These are phyloP conservation scores for Tetraselmis chui DNA, from an alignment of 139 green algal species.

Conservation along the genomic window DNA sequence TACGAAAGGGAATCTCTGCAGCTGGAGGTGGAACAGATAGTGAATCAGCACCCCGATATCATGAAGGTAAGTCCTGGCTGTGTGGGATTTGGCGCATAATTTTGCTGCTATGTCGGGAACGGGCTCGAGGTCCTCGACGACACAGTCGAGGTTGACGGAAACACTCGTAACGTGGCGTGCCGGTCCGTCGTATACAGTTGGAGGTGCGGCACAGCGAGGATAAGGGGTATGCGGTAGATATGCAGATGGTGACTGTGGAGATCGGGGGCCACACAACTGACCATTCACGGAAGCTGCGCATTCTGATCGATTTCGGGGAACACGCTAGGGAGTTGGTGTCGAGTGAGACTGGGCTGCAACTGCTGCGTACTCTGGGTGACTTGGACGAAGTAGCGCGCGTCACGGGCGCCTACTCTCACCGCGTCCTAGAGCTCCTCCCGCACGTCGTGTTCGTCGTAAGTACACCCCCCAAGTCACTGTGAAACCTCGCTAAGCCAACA, in stretches of 20 bases:
- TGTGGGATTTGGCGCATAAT: neutral
- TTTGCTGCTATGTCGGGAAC: too few species aligned
- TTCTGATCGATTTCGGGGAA: slow-evolving; percentile 82
- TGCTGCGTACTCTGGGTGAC: slow-evolving; percentile 63
- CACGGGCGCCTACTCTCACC: neutral
- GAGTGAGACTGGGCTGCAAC: slow-evolving; percentile 63
- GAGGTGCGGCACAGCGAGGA: neutral
- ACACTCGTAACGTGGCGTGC: slow-evolving; percentile 28
- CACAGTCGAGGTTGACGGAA: slow-evolving; percentile 20
- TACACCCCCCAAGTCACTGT: neutral
- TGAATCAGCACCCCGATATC: slow-evolving; percentile 27
- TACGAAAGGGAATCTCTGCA: slow-evolving; percentile 34
- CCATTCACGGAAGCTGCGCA: slow-evolving; percentile 34
- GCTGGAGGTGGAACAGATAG: slow-evolving; percentile 34
- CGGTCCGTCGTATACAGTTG: neutral
- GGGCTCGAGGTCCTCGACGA: slow-evolving; percentile 20
- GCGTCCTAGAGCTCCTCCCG: neutral
- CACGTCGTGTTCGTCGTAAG: neutral
- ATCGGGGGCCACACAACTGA: slow-evolving; percentile 33
- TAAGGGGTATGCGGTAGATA: slow-evolving; percentile 16
- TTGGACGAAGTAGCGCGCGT: neutral
- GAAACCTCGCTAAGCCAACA: neutral
- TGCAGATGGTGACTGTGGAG: slow-evolving; percentile 60
- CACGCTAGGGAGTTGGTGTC: slow-evolving; percentile 87
- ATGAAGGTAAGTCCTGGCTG: slow-evolving; percentile 39